Evolutionary conservation across 306 rosid species (phyloP).

Genomic region (Inga laurina): DNA sequence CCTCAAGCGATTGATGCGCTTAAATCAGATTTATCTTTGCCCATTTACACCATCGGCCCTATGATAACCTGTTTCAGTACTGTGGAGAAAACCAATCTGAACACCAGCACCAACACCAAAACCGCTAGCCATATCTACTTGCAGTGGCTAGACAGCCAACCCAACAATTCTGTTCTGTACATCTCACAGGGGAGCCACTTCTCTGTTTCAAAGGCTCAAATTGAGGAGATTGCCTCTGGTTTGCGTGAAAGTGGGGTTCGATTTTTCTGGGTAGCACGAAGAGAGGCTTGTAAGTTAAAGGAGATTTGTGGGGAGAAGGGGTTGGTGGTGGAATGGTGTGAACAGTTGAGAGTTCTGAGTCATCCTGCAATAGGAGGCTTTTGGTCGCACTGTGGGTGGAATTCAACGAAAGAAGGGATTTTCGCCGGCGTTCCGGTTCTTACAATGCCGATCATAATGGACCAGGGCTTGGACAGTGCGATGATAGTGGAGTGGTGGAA

Average conservation of each 20-base stretch:
- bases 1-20: slow-evolving; percentile 39
- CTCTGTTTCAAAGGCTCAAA: slow-evolving; percentile 39
- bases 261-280: slow-evolving; percentile 36
- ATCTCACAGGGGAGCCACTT: slow-evolving; percentile 49
- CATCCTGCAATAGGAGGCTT: slow-evolving; percentile 52
- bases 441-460: slow-evolving; percentile 37
- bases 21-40: slow-evolving; percentile 22
- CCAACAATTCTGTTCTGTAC: slow-evolving; percentile 42
- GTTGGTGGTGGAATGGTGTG: slow-evolving; percentile 51
- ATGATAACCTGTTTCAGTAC: slow-evolving; percentile 33
- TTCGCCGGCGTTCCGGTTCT: slow-evolving; percentile 48
- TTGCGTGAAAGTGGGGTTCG: slow-evolving; percentile 30
- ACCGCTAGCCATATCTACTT: slow-evolving; percentile 17
- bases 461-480: slow-evolving; percentile 48
- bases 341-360: slow-evolving; percentile 49
- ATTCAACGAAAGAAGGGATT: slow-evolving; percentile 48
- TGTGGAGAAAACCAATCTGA: neutral
- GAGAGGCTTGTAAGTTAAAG: slow-evolving; percentile 30
- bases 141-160: slow-evolving; percentile 50
- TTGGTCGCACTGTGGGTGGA: slow-evolving; percentile 66
- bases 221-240: slow-evolving; percentile 41
- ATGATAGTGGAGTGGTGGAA: slow-evolving; percentile 51
- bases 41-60: slow-evolving; percentile 48
- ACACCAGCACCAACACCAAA: neutral
- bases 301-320: slow-evolving; percentile 36